phyloP scores from a whole-genome alignment of 2,329 filamentous ascomycete genomes.

The Leptographium lundbergii region DNA sequence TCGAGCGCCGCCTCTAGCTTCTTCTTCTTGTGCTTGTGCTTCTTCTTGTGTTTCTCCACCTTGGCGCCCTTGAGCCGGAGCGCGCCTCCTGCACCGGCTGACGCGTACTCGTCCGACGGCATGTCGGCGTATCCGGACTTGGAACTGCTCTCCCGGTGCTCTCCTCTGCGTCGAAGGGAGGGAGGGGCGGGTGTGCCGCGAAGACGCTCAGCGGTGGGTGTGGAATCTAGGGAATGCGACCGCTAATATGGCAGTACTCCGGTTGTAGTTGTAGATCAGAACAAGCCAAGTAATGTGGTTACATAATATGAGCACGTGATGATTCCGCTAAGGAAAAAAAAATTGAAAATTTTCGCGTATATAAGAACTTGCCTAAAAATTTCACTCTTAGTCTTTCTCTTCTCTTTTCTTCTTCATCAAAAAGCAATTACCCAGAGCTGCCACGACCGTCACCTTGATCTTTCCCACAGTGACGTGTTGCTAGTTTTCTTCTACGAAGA shows the following conservation, averaged over 20 bases:
- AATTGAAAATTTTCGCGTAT: not conserved
- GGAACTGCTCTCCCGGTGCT: not conserved
- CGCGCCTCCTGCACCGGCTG: conserved; percentile 54
- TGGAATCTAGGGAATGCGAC: no score
- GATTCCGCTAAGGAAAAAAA: not conserved
- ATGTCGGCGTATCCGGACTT: conserved; percentile 26
- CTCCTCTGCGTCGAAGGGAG: not conserved
- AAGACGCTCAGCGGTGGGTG: no score
- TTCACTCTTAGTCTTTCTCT: conserved; percentile 11
- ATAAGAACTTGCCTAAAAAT: not conserved
- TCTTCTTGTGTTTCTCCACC: conserved; percentile 51
- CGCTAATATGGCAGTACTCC: no score
- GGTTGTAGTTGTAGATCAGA: no score
- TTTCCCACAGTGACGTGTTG: conserved; percentile 48
- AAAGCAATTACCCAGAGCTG: conserved; percentile 45
- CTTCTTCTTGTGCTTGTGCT: conserved; percentile 33
- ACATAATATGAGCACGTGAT: not conserved
- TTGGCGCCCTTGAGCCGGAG: conserved; percentile 76
- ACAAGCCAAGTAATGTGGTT: no score
- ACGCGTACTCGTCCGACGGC: conserved; percentile 63
- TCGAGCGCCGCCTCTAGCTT: conserved; percentile 11
- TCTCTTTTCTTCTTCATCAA: conserved; percentile 38
- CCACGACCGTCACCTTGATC: conserved; percentile 49
- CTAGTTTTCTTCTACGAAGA: conserved; percentile 25
- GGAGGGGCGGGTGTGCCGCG: no score